Conservation (phyloP, 2,329 filamentous ascomycete species). For the Cladosporium velox region DNA sequence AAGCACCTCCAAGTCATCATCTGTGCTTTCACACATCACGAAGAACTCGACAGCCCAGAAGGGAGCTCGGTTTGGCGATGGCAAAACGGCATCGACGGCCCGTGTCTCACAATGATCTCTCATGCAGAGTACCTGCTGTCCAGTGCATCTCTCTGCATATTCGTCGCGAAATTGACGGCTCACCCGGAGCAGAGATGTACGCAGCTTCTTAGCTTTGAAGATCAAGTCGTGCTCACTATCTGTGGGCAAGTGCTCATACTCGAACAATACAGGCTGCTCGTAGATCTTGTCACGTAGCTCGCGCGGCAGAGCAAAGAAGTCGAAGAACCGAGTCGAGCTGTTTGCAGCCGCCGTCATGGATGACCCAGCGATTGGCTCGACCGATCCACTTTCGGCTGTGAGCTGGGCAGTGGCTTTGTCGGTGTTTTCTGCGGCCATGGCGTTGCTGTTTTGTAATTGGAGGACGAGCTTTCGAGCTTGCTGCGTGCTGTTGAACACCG, state of each 20-base stretch:
- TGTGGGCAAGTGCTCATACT: neutral
- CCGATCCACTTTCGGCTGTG: no score
- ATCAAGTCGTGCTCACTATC: neutral
- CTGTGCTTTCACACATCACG: neutral
- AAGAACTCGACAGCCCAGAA: neutral
- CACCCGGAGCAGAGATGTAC: neutral
- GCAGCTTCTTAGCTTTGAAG: neutral
- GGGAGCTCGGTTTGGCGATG: neutral
- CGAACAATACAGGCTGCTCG: neutral
- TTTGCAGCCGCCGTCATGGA: neutral
- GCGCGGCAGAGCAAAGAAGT: constrained; percentile 22
- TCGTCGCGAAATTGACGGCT: neutral
- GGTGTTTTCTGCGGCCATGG: no score
- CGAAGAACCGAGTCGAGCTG: neutral
- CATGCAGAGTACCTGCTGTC: neutral
- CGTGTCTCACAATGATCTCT: neutral
- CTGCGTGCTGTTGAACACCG: no score
- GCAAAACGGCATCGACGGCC: neutral
- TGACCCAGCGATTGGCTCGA: no score
- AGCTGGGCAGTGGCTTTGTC: no score
- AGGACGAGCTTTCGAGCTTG: no score
- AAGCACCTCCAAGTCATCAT: neutral
- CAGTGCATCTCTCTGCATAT: neutral
- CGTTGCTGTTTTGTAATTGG: no score
- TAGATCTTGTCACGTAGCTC: constrained; percentile 25